phyloP scores from a whole-genome alignment of 192 early-diverging fungal genomes.

The Polychytrium aggregatum region DNA sequence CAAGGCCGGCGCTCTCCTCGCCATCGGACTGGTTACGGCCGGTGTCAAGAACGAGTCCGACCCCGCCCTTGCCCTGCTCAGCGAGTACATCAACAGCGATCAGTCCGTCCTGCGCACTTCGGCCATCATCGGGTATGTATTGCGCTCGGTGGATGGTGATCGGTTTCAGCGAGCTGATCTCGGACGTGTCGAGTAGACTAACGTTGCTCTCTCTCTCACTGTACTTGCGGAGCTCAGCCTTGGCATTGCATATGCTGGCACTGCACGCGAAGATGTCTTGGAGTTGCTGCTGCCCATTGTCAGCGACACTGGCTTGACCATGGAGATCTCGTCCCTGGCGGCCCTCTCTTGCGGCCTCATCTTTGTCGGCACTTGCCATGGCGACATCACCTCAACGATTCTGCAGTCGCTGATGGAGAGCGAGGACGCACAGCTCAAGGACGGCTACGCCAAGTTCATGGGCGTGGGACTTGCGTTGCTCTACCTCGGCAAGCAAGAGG shows the following conservation, averaged over 20 bases:
- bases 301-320: conserved; percentile 63
- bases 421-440: conserved; percentile 71
- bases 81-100: conserved; percentile 62
- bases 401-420: conserved; percentile 94
- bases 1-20: conserved; percentile 81
- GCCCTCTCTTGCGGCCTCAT: conserved; percentile 83
- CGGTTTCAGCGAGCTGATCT: background rate
- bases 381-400: conserved; percentile 83
- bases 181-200: background rate
- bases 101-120: conserved; percentile 53
- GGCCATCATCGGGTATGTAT: conserved; percentile 63
- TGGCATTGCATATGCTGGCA: conserved; percentile 90
- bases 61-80: conserved; percentile 77
- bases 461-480: conserved; percentile 83
- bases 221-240: conserved; percentile 35
- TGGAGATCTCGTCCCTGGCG: conserved; percentile 85
- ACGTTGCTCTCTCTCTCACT: background rate
- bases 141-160: too few species aligned
- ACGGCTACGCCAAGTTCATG: conserved; percentile 85
- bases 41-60: conserved; percentile 87
- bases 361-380: conserved; percentile 81
- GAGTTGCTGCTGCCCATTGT: conserved; percentile 74
- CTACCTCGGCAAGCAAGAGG: conserved; percentile 83
- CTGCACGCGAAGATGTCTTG: conserved; percentile 70
- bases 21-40: conserved; percentile 83